Evolutionary conservation across 257 asterid species (phyloP), one percentile per base, ranked within the genome.

Genomic region (Jasminum sambac): DNA sequence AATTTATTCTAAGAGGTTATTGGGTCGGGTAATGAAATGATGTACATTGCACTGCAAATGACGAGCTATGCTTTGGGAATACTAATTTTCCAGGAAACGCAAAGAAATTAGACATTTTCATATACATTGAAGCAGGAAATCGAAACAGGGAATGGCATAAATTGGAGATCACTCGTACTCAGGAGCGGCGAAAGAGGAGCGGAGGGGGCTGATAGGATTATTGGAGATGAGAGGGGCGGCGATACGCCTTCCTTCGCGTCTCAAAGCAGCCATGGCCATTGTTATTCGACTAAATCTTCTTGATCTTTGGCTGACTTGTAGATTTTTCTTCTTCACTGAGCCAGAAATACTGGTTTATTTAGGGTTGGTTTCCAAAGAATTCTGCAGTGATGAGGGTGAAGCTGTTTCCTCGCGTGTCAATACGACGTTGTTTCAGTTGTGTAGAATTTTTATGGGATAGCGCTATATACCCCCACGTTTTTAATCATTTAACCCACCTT

Each of bases 191-290:
- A 86, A 57, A 24, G 97, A 83, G 42, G 96, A 85, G 71, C 97
- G 91, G 63, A 89, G 11, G 36, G 80, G 78, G 67, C 69, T 86
- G 82, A 75, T 38, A 21, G 91, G 82, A 63, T 80, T 86, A 24
- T 90, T 86, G 14, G 95, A 76, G 70, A 87, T 79, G 62, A 89
- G 65, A 57, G 94, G 94, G 72, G 87, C 77, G 65, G 95, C 91
- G 74, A 89, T 83, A 66, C 99, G 93, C 89, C 90, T 84, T 36
- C 98, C 99, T 78, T 89, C 98, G 58, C 99, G 90, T 74, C 97
- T 86, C 82, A 91, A 68, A 26, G 88, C 90, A 75, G 93, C 87
- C 98, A 91, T 89, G 64, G 98, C 98, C 99, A 91, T 91, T 78
- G 63, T 74, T 66, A 52, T 71, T 38, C 36, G 48, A 13, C 9